These are phyloP conservation scores for Aspergillus sojae DNA, from an alignment of 2,329 filamentous ascomycete species.

Conservation along the genomic window DNA sequence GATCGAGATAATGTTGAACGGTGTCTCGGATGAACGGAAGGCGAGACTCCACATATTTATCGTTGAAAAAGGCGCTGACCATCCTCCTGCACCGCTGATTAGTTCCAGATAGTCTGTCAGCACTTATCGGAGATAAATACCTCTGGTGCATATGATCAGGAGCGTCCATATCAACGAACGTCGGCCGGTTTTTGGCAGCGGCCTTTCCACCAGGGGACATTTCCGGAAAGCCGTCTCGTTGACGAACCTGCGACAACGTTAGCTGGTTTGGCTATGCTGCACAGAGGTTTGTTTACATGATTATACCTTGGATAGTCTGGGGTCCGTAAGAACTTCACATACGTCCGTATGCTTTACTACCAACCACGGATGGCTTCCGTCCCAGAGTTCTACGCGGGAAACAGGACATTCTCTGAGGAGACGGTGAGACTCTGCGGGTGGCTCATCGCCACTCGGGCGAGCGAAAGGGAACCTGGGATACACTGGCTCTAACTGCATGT, in stretches of 20 bases:
- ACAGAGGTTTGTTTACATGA: background rate
- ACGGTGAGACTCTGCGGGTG: background rate
- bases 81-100: background rate
- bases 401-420: background rate
- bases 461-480: background rate
- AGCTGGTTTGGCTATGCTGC: background rate
- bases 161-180: slow-evolving; percentile 6
- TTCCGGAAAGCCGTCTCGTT: slow-evolving; percentile 4
- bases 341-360: slow-evolving; percentile 7
- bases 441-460: background rate
- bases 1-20: background rate
- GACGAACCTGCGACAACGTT: background rate
- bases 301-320: background rate
- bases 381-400: slow-evolving; percentile 5
- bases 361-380: slow-evolving; percentile 7
- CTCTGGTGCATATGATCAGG: slow-evolving; percentile 5
- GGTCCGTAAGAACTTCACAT: background rate
- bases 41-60: background rate
- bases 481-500: background rate
- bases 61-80: background rate
- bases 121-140: accelerated
- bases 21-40: background rate
- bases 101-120: background rate
- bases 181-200: slow-evolving; percentile 6
- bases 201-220: slow-evolving; percentile 7